Percentiles rank a stretch among this genome's conserved stretches.
Conservation (phyloP, 2,329 filamentous ascomycete genomes). For the Orbilia javanica region DNA sequence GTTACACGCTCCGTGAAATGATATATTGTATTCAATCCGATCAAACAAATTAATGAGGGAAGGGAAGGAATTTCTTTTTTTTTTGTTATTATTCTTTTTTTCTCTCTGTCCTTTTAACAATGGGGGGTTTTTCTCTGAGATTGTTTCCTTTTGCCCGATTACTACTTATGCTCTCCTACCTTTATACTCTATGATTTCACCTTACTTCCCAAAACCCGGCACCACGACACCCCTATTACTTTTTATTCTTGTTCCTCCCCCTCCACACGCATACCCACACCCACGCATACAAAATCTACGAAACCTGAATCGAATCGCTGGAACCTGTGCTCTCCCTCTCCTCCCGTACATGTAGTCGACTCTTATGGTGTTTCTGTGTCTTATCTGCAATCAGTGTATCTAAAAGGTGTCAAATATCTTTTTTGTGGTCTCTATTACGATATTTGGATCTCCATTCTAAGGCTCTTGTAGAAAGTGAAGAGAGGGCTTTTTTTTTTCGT, state of each 20-base stretch:
- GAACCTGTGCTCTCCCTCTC: not conserved
- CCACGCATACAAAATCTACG: constrained; percentile 1
- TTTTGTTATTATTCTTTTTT: no score
- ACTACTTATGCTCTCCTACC: not conserved
- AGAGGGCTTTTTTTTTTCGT: not conserved
- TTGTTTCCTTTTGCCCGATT: not conserved
- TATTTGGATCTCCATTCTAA: no score
- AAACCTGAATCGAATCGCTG: not conserved
- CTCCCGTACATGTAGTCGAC: constrained; percentile 1
- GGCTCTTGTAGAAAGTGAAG: not conserved
- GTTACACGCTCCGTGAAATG: constrained; percentile 12
- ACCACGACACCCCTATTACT: not conserved
- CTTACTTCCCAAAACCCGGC: not conserved
- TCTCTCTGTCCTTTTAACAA: not conserved
- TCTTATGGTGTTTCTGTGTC: not conserved
- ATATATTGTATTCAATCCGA: constrained; percentile 15
- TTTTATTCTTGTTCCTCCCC: not conserved
- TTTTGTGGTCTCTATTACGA: not conserved
- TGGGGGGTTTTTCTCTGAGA: constrained; percentile 8
- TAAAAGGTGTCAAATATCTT: constrained; percentile 15
- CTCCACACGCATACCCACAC: not conserved
- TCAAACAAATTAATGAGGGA: constrained; percentile 18
- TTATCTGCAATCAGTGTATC: not conserved
- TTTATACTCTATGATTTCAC: constrained; percentile 9
- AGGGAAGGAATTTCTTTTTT: constrained; percentile 7